phyloP scores from a whole-genome alignment of 2,329 filamentous ascomycete genomes.

The Westerdykella aurantiaca region DNA sequence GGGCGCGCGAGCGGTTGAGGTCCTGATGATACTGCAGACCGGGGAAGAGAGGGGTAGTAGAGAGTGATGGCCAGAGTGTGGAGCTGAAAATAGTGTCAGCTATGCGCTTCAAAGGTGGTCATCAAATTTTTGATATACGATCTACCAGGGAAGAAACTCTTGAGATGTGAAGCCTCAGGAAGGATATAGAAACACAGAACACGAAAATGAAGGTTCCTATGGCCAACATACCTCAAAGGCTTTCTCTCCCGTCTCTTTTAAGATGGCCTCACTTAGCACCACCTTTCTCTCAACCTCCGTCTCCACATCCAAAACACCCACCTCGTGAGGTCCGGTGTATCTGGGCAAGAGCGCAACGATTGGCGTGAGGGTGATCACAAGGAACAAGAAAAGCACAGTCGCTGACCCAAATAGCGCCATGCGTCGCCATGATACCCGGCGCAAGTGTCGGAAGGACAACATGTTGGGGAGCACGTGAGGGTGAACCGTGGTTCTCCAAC shows the following conservation, averaged over 20 bases:
- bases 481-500: too few relatives aligned
- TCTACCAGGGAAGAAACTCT: too few relatives aligned
- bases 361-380: conserved; percentile 39
- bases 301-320: conserved; percentile 43
- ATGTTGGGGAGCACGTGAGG: conserved; percentile 11
- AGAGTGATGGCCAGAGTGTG: conserved; percentile 42
- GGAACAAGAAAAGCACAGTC: conserved; percentile 28
- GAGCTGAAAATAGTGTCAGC: conserved; percentile 18
- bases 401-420: conserved; percentile 24
- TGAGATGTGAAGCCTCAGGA: not conserved
- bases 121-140: not conserved
- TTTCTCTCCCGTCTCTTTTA: conserved; percentile 36
- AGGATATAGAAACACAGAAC: not conserved
- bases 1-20: conserved; percentile 32
- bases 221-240: conserved; percentile 33
- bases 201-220: not conserved
- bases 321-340: conserved; percentile 40
- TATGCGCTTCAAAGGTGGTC: not conserved
- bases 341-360: conserved; percentile 38
- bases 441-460: conserved; percentile 11
- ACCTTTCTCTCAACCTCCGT: conserved; percentile 32
- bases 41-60: conserved; percentile 39
- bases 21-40: conserved; percentile 11
- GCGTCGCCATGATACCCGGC: conserved; percentile 18
- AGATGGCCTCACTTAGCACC: conserved; percentile 29